Evolutionary conservation across 2,329 filamentous ascomycete species (phyloP), one percentile per base, ranked within the genome.

Genomic region (Metarhizium guizhouense): DNA sequence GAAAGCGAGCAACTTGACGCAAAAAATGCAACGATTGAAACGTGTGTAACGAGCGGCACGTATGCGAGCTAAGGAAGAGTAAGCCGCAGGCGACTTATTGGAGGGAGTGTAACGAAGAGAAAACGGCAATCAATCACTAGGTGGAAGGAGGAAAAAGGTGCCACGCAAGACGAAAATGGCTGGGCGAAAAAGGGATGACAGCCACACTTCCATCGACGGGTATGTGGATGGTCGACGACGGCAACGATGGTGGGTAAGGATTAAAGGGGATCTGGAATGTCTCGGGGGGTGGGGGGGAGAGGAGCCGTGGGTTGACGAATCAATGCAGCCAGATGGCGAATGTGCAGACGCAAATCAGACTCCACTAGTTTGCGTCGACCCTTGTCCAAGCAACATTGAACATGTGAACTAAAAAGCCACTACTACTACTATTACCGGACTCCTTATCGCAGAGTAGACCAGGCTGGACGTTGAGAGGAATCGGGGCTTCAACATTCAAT

Each of bases 1-100:
- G 13, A 13, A n/a, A 40, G 42, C n/a, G 10, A 45, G 14, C 8
- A 38, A 34, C 42, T 16, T 10, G n/a, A 20, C 14, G 11, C 18
- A 16, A 45, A 45, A 10, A 45, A 20, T 11, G 49, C 51, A 47
- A 50, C 13, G 64, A 59, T 57, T 60, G 59, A 56, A 55, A 56
- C 55, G 52, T 51, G 53, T 57, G 53, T 34, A 66, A 61, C 55
- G 64, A 65, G 58, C 53, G 62, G 64, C 57, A 61, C 60, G 62
- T 65, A 63, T 56, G 61, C 59, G 61, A 42, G 20, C 47, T 14
- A 47, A 54, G 50, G 47, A n/a, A 25, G 30, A 38, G 16, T n/a
- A 36, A 30, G n/a, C 51, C 40, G 51, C n/a, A 25, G 43, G 45
- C 18, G 25, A 34, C 20, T 14, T 18, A 25, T 25, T 40, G 3